These are phyloP conservation scores for Hapsidospora chrysogenum DNA, from an alignment of 495 filamentous ascomycete species.

Conservation along the genomic window DNA sequence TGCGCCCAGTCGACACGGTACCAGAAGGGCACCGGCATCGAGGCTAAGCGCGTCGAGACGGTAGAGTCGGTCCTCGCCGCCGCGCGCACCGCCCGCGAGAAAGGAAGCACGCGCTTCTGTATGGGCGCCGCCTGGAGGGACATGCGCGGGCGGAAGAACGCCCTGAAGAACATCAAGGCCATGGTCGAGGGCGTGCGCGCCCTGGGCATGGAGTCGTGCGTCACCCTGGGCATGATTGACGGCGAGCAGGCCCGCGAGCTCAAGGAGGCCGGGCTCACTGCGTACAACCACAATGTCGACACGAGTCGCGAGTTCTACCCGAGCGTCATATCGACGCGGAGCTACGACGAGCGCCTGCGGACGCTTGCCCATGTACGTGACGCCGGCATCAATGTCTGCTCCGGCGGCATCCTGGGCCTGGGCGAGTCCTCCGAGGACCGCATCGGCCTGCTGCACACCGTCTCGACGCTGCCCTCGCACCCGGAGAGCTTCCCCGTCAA, in stretches of 20 bases:
- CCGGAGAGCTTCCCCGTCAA: slow-evolving; percentile 80
- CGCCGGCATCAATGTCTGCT: slow-evolving; percentile 74
- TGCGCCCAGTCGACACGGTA: slow-evolving; percentile 75
- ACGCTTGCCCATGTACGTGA: slow-evolving; percentile 61
- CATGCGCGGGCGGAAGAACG: slow-evolving; percentile 74
- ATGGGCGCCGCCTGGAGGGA: slow-evolving; percentile 87
- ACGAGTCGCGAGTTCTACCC: slow-evolving; percentile 78
- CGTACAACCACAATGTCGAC: slow-evolving; percentile 84
- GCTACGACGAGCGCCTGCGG: slow-evolving; percentile 65
- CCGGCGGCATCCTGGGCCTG: slow-evolving; percentile 65
- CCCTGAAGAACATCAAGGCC: slow-evolving; percentile 56
- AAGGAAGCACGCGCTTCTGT: slow-evolving; percentile 75
- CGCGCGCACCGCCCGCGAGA: slow-evolving; percentile 56
- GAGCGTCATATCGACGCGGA: slow-evolving; percentile 59
- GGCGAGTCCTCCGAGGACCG: slow-evolving; percentile 63
- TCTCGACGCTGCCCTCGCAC: slow-evolving; percentile 56
- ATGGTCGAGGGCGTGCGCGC: slow-evolving; percentile 66
- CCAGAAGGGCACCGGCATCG: slow-evolving; percentile 60
- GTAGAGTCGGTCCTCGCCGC: slow-evolving; percentile 64
- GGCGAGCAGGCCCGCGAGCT: slow-evolving; percentile 57
- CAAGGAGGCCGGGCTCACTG: slow-evolving; percentile 66
- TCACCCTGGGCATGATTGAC: slow-evolving; percentile 82
- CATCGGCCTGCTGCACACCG: slow-evolving; percentile 61
- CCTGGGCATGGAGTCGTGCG: slow-evolving; percentile 75
- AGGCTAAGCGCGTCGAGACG: slow-evolving; percentile 57